Evolutionary conservation across 495 filamentous ascomycete species (phyloP), one percentile per base, ranked within the genome.

Genomic region (Wilcoxina mikolae): DNA sequence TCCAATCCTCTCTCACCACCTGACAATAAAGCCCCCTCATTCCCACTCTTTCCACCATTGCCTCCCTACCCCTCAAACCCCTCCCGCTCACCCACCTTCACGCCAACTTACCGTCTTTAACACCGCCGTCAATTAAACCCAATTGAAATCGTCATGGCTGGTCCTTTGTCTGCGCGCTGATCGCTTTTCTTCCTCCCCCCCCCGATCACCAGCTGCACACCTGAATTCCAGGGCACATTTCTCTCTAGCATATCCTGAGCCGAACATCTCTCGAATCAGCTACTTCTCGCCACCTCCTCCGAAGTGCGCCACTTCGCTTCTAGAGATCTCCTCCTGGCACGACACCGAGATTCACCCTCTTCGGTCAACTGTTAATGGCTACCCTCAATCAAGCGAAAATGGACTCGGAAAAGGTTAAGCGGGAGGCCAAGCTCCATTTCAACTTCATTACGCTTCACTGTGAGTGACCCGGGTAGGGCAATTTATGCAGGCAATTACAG

Each of bases 381-480:
- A 39, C 35, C 20, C 35, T 39, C 15, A 39, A 15, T 39, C 35
- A 2, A 39, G 1, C 35, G 4, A 39, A 39, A 39, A 3, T 12
- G 35, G 35, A 1, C 20, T 39, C 12, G 35, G 15, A 18, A 39
- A 39, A 12, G 35, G 35, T 18, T 39, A n/a, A n/a, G n/a, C 35
- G 20, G 35, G 2, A 39, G 35, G 35, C 35, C 46, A 72, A 78
- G 51, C 72, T 80, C 7, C 78, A 78, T 53, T 77, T 93, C 64
- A 90, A 85, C 66, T 95, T 94, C 65, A 89, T 94, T 39, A 78
- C 84, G 3, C 70, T 82, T 10, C 89, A 95, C 63, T 95, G 82
- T 83, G 67, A 60, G 79, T 71, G 31, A 25, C 22, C 23, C 5
- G 17, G 15, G 5, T 5, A 17, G 20, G 5, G 12, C 42, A 45